These are phyloP conservation scores for Amanita subjunquillea DNA, from an alignment of 768 basidiomycete species.

Conservation along the genomic window DNA sequence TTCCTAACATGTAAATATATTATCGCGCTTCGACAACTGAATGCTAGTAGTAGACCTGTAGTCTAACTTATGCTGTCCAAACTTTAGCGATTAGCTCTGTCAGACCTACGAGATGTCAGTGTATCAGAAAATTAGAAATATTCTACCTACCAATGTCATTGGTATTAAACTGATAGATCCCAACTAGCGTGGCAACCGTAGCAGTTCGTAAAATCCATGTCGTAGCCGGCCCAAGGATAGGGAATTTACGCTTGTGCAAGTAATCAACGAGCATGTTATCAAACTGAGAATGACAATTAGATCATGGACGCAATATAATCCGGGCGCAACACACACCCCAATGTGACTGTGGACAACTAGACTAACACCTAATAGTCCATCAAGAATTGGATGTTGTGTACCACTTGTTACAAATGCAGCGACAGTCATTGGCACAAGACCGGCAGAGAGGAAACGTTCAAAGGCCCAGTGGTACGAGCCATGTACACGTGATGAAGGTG, in stretches of 20 bases:
- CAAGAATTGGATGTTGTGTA: slow-evolving; percentile 72
- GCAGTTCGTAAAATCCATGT: slow-evolving; percentile 72
- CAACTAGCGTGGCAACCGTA: slow-evolving; percentile 77
- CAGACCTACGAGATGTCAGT: slow-evolving; percentile 39
- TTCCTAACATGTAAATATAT: not conserved
- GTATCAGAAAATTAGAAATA: not conserved
- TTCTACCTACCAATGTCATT: slow-evolving; percentile 82
- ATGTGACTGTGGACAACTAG: slow-evolving; percentile 95
- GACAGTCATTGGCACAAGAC: slow-evolving; percentile 80
- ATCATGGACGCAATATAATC: not conserved
- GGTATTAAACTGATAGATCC: slow-evolving; percentile 97
- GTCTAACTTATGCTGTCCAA: slow-evolving; percentile 56
- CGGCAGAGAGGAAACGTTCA: slow-evolving; percentile 83
- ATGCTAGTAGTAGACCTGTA: not conserved
- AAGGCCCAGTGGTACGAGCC: slow-evolving; percentile 93
- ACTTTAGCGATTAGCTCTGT: slow-evolving; percentile 76
- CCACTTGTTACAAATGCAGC: slow-evolving; percentile 77
- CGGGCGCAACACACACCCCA: slow-evolving; percentile 61
- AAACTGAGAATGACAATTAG: slow-evolving; percentile 35
- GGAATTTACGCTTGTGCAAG: slow-evolving; percentile 88
- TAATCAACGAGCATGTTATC: slow-evolving; percentile 79
- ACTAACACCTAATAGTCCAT: slow-evolving; percentile 80
- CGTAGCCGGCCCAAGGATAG: slow-evolving; percentile 54
- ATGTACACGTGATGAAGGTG: slow-evolving; percentile 66
- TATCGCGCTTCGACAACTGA: not conserved